Base-by-base conservation (phyloP, 768 basidiomycete species). In the Infundibulicybe gibba region DNA sequence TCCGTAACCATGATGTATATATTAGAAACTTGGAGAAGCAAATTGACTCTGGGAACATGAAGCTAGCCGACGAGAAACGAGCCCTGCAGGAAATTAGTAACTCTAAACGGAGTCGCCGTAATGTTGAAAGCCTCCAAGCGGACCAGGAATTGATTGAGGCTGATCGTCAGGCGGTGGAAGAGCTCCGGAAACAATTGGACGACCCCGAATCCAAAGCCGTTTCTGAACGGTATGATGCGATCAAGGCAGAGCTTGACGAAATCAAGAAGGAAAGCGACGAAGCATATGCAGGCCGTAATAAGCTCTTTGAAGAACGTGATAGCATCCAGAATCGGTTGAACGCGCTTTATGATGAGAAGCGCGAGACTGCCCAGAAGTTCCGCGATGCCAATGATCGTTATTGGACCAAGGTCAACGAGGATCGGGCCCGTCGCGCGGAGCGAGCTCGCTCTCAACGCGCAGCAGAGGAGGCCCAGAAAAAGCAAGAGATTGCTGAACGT, bases 11-110 rank as follows among this genome's bases (percentile, higher is more conserved):
- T 25, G 41, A 49, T 37, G 50, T 51, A 47, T 30, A 14, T n/a
- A 14, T 38, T 58, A 94, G 92, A 56, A 74, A 84, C 50, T 72
- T 97, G 49, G 90, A 98, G 42, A 86, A 81, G 60, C 89, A 93
- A 62, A 85, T 99, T 44, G 95, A 98, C 61, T 90, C 90, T 4
- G 95, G 95, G 19, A 81, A 58, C 49, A 76, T 99, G 77, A 97
- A 91, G 62, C 76, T 98, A 49, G 93, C 85, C 20, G 94, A 97
- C 47, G 97, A 99, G 68, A 97, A 97, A 69, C 85, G 92, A 43
- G 90, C 94, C 4, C 76, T 99, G n/a, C 78, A 81, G 54, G 95
- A 98, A 57, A 95, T 99, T 51, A 80, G 76, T 51, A 75, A 77
- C 38, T 69, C 75, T 51, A 90, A 80, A 60, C 86, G 91, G 37